Conservation (phyloP, 164 flowering plant genomes). For the Santalum album region DNA sequence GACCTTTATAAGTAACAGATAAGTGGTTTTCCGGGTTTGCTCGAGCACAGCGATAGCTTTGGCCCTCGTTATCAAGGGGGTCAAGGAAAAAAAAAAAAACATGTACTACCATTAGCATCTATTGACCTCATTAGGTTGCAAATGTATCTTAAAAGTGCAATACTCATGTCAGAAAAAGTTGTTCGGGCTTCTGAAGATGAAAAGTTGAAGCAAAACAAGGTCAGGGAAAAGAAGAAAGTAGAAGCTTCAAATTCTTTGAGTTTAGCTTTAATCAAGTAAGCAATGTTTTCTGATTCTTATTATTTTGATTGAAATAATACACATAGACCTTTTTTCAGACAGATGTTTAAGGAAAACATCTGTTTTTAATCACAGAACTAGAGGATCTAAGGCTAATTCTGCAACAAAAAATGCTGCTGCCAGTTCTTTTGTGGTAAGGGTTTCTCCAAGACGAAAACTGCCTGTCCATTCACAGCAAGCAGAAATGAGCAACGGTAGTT, state of each 20-base stretch:
- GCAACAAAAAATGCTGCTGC: neutral
- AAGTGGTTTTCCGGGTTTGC: too few relatives aligned
- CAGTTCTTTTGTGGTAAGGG: slow-evolving; percentile 2
- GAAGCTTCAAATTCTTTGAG: neutral
- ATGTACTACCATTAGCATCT: too few relatives aligned
- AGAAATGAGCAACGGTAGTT: neutral
- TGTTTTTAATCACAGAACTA: neutral
- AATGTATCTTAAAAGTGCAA: too few relatives aligned
- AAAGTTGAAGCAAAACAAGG: neutral
- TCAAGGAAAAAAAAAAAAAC: too few relatives aligned
- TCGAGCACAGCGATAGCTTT: too few relatives aligned
- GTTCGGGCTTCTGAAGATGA: neutral
- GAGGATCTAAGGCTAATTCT: neutral
- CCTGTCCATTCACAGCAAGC: neutral
- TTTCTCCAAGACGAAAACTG: slow-evolving; percentile 1
- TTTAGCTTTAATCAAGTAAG: neutral
- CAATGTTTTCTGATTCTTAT: too few relatives aligned
- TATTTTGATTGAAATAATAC: neutral
- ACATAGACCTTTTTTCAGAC: slow-evolving; percentile 8
- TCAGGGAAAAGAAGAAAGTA: neutral
- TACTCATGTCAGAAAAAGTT: neutral
- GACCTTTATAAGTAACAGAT: too few relatives aligned
- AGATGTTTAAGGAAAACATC: neutral
- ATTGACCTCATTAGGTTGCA: too few relatives aligned
- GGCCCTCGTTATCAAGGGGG: too few relatives aligned